phyloP scores from a whole-genome alignment of 73 alveolate species.

The Halteria grandinella region DNA sequence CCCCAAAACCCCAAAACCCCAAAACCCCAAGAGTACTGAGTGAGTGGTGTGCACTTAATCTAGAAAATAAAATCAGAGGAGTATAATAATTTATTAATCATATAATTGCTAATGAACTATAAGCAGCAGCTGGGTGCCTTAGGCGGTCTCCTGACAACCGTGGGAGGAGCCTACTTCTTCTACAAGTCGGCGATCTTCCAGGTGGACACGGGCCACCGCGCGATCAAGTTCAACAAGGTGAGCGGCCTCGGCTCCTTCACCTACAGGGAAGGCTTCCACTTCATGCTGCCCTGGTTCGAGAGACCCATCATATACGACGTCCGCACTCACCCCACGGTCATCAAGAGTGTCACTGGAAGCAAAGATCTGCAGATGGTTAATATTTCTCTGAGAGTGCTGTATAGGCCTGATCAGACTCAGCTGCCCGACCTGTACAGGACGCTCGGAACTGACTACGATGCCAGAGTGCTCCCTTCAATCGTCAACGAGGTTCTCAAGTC shows the following conservation, averaged over 20 bases:
- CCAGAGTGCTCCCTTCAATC: slow-evolving; percentile 95
- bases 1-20: too few species aligned
- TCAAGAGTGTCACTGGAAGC: slow-evolving; percentile 89
- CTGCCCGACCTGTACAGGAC: slow-evolving; percentile 83
- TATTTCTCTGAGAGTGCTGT: slow-evolving; percentile 90
- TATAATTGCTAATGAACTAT: too few species aligned
- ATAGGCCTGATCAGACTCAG: slow-evolving; percentile 85
- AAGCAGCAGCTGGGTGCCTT: too few species aligned
- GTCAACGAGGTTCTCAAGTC: slow-evolving; percentile 92
- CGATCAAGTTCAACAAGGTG: slow-evolving; percentile 65
- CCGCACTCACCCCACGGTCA: slow-evolving; percentile 81
- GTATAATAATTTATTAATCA: too few species aligned
- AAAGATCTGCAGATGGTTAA: slow-evolving; percentile 92
- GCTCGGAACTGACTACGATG: slow-evolving; percentile 94
- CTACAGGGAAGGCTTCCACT: slow-evolving; percentile 93
- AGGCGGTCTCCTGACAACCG: too few species aligned
- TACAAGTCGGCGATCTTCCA: too few species aligned
- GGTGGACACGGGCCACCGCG: slow-evolving; percentile 77
- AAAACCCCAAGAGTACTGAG: too few species aligned
- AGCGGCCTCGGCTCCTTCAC: slow-evolving; percentile 68
- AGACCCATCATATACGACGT: slow-evolving; percentile 93
- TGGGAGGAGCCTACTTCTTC: too few species aligned
- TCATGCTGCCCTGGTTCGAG: slow-evolving; percentile 93
- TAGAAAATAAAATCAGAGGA: too few species aligned
- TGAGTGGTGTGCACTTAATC: too few species aligned